Conservation (phyloP, 306 rosid genomes). For the Inga leiocalycina region DNA sequence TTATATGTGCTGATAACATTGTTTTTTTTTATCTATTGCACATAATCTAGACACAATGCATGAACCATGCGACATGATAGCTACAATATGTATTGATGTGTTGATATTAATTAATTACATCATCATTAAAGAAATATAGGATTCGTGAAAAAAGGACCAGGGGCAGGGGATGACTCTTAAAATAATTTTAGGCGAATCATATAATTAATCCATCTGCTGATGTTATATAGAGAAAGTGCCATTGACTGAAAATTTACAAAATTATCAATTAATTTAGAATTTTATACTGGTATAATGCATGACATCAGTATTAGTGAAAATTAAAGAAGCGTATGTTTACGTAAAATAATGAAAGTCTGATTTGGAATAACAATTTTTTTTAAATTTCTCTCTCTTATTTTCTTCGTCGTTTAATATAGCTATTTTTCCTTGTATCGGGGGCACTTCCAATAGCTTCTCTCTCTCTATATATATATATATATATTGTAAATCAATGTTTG, state of each 20-base stretch:
- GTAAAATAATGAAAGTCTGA: not conserved
- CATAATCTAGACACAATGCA: not conserved
- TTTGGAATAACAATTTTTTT: not conserved
- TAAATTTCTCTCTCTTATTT: not conserved
- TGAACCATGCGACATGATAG: not conserved
- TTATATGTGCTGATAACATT: not conserved
- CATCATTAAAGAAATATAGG: not conserved
- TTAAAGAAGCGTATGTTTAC: not conserved
- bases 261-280: not conserved
- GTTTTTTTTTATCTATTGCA: not conserved
- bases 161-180: not conserved
- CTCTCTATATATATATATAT: no score
- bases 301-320: not conserved
- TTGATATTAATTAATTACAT: no score
- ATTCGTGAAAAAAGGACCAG: not conserved
- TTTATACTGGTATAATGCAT: not conserved
- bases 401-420: not conserved
- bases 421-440: no score
- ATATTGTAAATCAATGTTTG: no score
- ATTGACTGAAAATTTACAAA: not conserved
- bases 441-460: no score
- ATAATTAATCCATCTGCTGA: not conserved
- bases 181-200: not conserved
- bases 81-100: not conserved
- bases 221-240: not conserved